phyloP scores from a whole-genome alignment of 768 basidiomycete species.

The Tephrocybe sp. region DNA sequence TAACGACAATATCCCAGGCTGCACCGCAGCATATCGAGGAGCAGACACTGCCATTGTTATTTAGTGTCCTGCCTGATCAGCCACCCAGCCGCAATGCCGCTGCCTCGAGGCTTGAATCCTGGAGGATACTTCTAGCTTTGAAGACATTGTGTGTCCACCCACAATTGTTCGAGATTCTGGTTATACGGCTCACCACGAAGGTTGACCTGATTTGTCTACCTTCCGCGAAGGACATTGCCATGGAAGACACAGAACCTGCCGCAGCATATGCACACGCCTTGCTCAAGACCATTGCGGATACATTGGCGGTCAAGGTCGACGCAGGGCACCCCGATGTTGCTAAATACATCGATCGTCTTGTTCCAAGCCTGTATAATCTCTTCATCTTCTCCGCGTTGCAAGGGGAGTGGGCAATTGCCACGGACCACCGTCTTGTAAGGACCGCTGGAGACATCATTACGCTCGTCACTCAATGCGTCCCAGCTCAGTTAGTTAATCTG shows the following conservation, averaged over 20 bases:
- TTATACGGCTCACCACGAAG: constrained; percentile 75
- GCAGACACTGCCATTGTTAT: constrained; percentile 80
- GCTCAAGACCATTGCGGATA: constrained; percentile 65
- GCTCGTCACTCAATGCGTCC: constrained; percentile 62
- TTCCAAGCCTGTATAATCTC: constrained; percentile 71
- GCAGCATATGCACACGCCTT: constrained; percentile 88
- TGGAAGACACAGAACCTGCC: constrained; percentile 52
- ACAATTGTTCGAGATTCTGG: constrained; percentile 81
- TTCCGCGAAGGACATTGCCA: constrained; percentile 14
- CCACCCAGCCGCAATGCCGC: constrained; percentile 57
- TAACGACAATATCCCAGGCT: constrained; percentile 60
- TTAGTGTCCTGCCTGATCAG: constrained; percentile 68
- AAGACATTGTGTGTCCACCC: constrained; percentile 71
- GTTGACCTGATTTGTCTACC: constrained; percentile 66
- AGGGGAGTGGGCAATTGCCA: constrained; percentile 30
- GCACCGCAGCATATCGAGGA: constrained; percentile 66
- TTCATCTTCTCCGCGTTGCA: constrained; percentile 44
- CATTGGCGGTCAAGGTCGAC: constrained; percentile 48
- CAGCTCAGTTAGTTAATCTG: constrained; percentile 58
- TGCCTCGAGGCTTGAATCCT: constrained; percentile 59
- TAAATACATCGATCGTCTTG: constrained; percentile 77
- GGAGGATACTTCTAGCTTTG: constrained; percentile 68
- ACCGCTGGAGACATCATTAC: constrained; percentile 68
- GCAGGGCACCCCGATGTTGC: constrained; percentile 68
- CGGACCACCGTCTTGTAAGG: constrained; percentile 52